phyloP scores from a whole-genome alignment of 2,329 filamentous ascomycete genomes.

The Penicillium sp. region DNA sequence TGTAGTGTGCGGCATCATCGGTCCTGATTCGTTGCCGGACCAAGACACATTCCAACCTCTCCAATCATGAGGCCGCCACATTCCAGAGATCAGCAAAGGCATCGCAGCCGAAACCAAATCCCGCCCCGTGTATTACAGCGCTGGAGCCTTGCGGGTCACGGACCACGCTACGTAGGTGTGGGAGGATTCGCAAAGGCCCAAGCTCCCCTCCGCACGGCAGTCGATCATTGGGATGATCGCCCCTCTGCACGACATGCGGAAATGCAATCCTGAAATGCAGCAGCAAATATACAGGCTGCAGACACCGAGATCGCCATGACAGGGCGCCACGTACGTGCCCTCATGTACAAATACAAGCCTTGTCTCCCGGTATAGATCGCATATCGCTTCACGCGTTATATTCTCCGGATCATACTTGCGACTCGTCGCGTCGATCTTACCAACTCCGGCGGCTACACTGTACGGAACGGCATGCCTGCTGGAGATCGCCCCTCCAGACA shows the following conservation, averaged over 20 bases:
- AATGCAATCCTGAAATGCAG: background rate
- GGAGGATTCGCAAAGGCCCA: conserved; percentile 20
- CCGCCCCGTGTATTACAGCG: background rate
- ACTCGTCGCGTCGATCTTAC: conserved; percentile 12
- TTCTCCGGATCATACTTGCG: background rate
- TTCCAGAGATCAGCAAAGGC: conserved; percentile 14
- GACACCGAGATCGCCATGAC: conserved; percentile 8
- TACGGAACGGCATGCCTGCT: conserved; percentile 13
- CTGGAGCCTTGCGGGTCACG: background rate
- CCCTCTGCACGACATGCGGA: conserved; percentile 24
- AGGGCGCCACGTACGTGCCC: conserved; percentile 1
- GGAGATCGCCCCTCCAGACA: conserved; percentile 12
- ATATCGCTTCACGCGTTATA: background rate
- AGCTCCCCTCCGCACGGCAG: conserved; percentile 7
- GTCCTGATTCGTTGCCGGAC: conserved; percentile 1
- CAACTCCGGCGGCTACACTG: conserved; percentile 11
- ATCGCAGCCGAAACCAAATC: background rate
- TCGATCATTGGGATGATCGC: conserved; percentile 13
- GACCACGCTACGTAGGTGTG: background rate
- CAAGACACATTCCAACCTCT: conserved; percentile 23
- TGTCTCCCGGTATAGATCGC: background rate
- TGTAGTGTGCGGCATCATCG: background rate
- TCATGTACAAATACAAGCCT: background rate
- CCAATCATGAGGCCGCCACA: conserved; percentile 17
- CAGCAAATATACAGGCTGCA: background rate